phyloP scores from a whole-genome alignment of 345 rosid genomes.

The Viola odorata region DNA sequence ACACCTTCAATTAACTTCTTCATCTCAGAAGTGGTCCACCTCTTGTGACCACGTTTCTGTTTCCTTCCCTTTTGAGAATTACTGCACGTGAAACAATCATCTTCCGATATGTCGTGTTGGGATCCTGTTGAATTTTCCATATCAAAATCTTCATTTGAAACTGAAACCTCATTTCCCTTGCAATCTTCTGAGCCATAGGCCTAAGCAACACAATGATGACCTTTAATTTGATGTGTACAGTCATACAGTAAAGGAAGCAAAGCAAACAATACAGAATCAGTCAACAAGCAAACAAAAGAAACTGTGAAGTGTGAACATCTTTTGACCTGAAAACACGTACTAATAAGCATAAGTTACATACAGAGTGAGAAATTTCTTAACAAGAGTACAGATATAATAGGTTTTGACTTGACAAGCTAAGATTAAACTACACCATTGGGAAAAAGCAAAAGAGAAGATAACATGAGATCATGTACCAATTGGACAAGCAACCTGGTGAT shows the following conservation, averaged over 20 bases:
- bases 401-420: too few relatives aligned
- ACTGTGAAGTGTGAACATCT: not conserved
- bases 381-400: too few relatives aligned
- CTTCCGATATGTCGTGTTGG: not conserved
- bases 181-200: not conserved
- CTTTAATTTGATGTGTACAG: too few relatives aligned
- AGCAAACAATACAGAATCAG: not conserved
- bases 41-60: slow-evolving; percentile 21
- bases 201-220: not conserved
- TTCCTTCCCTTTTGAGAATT: slow-evolving; percentile 11
- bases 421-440: too few relatives aligned
- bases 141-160: slow-evolving; percentile 3
- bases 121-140: not conserved
- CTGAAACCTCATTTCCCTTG: not conserved
- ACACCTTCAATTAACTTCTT: slow-evolving; percentile 32
- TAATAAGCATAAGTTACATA: not conserved
- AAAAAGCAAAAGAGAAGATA: too few relatives aligned
- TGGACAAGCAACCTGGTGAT: too few relatives aligned
- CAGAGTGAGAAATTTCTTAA: too few relatives aligned
- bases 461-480: too few relatives aligned
- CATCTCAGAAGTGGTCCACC: slow-evolving; percentile 35
- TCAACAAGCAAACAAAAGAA: not conserved
- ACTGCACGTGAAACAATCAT: not conserved
- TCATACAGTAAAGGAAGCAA: not conserved
- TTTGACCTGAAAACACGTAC: not conserved